Evolutionary conservation across 345 rosid genomes (phyloP), one percentile per base, ranked within the genome.

Genomic region (Aquilaria malaccensis): DNA sequence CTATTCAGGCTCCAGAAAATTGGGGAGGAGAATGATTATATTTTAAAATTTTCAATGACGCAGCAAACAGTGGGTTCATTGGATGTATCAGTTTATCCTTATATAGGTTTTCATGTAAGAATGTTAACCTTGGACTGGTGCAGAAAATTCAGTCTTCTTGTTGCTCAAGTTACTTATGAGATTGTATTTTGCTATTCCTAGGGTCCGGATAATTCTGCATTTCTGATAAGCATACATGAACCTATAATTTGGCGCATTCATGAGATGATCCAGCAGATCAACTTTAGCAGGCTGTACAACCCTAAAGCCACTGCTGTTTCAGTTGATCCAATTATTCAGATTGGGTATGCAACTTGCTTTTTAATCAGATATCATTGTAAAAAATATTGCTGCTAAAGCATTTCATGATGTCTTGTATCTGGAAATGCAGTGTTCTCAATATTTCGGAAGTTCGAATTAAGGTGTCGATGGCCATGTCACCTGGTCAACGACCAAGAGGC

Each of bases 161-260:
- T 6, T 7, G 48, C 50, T 31, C 53, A 10, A 31, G 55, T 45
- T 30, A 7, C 55, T 65, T 2, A 29, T 30, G 4, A 62, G 56
- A 48, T 71, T 57, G 13, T 70, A 33, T 65, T 57, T 58, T 68
- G 56, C 46, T 77, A 13, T 65, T 33, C 56, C 50, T 69, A 94
- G 95, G 99, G 88, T 49, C 91, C 90, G 59, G 97, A 94, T 49
- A 83, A 74, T 77, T 75, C 84, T 67, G 82, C 99, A 59, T 94
- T 94, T 67, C 69, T 90, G n/a, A 79, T 90, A 63, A 94, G 83
- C 76, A 82, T 94, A 70, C 99, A 94, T 50, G 99, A 94, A 69
- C 99, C 97, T 48, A 88, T 90, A 67, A 90, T 94, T 66, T 94
- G 99, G 99, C 97, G 99, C 64, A 85, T 94, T 73, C 95, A 90